These are phyloP conservation scores for Tetratostichococcus sp. DNA, from an alignment of 139 green algal genomes.

Conservation along the genomic window DNA sequence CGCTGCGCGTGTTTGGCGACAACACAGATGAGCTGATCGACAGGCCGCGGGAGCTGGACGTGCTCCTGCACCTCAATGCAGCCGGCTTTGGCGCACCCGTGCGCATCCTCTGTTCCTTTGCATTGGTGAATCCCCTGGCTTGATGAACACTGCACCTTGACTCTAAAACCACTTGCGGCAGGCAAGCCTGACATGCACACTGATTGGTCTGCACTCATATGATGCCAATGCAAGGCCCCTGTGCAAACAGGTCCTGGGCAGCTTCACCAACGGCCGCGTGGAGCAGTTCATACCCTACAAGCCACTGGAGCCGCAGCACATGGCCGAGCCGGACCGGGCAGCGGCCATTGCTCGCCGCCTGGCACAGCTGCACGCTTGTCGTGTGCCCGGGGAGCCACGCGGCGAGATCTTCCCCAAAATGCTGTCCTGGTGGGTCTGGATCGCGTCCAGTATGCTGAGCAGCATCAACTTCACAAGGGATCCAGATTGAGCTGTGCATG, in stretches of 20 bases:
- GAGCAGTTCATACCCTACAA: constrained; percentile 67
- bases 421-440: constrained; percentile 15
- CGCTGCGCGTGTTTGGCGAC: constrained; percentile 83
- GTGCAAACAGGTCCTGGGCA: constrained; percentile 69
- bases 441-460: too few relatives aligned
- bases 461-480: too few relatives aligned
- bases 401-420: constrained; percentile 30
- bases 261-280: constrained; percentile 79
- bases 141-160: too few relatives aligned
- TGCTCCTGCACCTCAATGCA: constrained; percentile 51
- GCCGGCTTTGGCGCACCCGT: constrained; percentile 76
- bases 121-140: too few relatives aligned
- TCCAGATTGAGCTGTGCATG: too few relatives aligned
- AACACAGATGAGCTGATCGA: constrained; percentile 88
- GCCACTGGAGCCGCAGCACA: constrained; percentile 63
- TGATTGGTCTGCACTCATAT: too few relatives aligned
- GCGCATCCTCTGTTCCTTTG: neutral
- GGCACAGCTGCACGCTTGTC: constrained; percentile 41
- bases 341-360: constrained; percentile 59
- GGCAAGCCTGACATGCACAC: too few relatives aligned
- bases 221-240: too few relatives aligned
- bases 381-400: constrained; percentile 9
- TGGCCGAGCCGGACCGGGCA: constrained; percentile 42
- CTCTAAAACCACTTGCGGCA: too few relatives aligned
- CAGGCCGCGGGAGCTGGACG: constrained; percentile 52